Percentiles rank a stretch among this genome's conserved stretches.
phyloP scores from a whole-genome alignment of 345 rosid genomes.

The Cochlearia excelsa region DNA sequence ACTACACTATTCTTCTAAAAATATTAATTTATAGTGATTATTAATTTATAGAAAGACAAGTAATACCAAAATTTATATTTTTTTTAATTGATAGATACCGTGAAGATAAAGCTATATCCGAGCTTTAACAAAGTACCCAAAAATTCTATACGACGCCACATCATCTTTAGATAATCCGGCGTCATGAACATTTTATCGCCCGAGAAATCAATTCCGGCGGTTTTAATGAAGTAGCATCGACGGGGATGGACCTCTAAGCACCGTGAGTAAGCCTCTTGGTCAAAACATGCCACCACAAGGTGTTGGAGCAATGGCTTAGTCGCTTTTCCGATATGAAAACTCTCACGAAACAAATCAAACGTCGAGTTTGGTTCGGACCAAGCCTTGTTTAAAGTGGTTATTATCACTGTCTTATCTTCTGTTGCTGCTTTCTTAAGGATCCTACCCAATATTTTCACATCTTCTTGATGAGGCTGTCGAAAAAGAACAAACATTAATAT shows the following conservation, averaged over 20 bases:
- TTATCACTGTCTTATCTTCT: conserved; percentile 50
- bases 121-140: conserved; percentile 40
- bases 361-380: conserved; percentile 57
- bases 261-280: conserved; percentile 45
- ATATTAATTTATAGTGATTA: too few species aligned
- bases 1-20: too few species aligned
- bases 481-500: background rate
- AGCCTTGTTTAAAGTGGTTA: conserved; percentile 57
- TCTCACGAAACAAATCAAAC: conserved; percentile 53
- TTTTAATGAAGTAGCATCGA: conserved; percentile 41
- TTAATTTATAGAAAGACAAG: too few species aligned
- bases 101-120: conserved; percentile 61
- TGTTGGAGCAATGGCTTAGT: conserved; percentile 44
- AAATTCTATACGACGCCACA: conserved; percentile 65
- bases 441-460: conserved; percentile 6
- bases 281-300: conserved; percentile 48
- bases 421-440: conserved; percentile 22
- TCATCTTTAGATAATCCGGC: conserved; percentile 49
- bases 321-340: conserved; percentile 45
- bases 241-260: conserved; percentile 43
- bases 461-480: conserved; percentile 24
- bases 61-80: too few species aligned
- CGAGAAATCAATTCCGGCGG: conserved; percentile 35
- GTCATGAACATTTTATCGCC: conserved; percentile 46
- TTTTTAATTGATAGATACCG: conserved; percentile 51